These are phyloP conservation scores for Quercus dentata DNA, from an alignment of 306 rosid species.

Conservation along the genomic window DNA sequence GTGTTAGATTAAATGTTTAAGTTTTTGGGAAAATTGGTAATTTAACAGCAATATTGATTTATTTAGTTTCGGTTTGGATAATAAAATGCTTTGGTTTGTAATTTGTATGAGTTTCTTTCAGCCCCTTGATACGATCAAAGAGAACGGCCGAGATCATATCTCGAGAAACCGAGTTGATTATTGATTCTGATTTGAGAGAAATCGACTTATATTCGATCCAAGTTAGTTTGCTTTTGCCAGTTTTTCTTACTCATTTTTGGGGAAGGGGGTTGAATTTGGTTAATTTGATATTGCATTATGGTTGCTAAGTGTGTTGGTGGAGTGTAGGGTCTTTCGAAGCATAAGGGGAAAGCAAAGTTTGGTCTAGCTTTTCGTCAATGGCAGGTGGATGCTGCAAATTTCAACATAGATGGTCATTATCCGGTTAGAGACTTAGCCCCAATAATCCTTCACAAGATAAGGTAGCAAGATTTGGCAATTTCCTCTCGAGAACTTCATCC, in stretches of 20 bases:
- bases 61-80: too few species aligned
- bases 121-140: constrained; percentile 79
- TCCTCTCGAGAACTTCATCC: too few species aligned
- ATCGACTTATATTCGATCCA: constrained; percentile 92
- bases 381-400: constrained; percentile 84
- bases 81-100: not conserved
- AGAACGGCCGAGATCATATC: constrained; percentile 85
- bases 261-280: not conserved
- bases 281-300: not conserved
- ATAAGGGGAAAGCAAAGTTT: constrained; percentile 73
- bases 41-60: too few species aligned
- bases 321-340: constrained; percentile 77
- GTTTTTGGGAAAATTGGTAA: too few species aligned
- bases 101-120: constrained; percentile 13
- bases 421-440: constrained; percentile 59
- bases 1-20: too few species aligned
- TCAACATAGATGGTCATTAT: constrained; percentile 83
- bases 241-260: not conserved
- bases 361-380: constrained; percentile 76
- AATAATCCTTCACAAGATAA: too few species aligned
- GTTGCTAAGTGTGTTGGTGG: constrained; percentile 27
- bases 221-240: constrained; percentile 33
- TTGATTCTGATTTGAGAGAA: constrained; percentile 70
- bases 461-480: too few species aligned
- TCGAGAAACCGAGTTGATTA: constrained; percentile 46